Conservation (phyloP, 164 flowering plant species). For the Nymphaea colorata region DNA sequence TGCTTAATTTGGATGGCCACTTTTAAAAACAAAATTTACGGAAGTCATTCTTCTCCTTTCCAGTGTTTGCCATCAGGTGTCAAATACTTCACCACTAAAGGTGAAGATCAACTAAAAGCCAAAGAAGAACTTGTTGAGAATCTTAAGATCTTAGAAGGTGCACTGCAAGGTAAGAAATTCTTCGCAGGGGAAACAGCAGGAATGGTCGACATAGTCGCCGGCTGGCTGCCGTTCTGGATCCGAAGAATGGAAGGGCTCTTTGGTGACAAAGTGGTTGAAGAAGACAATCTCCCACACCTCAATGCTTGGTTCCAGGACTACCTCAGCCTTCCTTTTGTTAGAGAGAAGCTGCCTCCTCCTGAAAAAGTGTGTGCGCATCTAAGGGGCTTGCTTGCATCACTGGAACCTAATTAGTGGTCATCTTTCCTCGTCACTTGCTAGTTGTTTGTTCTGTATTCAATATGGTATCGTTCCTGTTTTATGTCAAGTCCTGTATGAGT, state of each 20-base stretch:
- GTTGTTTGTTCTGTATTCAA: no score
- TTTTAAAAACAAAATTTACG: no score
- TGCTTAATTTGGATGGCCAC: no score
- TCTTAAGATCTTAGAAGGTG: constrained; percentile 4
- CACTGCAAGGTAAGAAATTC: constrained; percentile 4
- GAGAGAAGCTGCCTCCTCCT: constrained; percentile 4
- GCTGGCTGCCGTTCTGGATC: constrained; percentile 3
- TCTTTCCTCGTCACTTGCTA: no score
- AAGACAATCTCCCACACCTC: constrained; percentile 1
- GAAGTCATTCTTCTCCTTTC: no score
- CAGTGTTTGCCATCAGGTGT: neutral
- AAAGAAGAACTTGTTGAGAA: constrained; percentile 1
- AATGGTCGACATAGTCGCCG: constrained; percentile 4
- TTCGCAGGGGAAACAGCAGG: constrained; percentile 5
- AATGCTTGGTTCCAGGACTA: constrained; percentile 4
- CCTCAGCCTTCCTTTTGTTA: constrained; percentile 1
- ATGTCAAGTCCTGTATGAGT: no score
- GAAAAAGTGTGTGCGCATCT: neutral
- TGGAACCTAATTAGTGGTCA: no score
- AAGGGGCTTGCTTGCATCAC: no score
- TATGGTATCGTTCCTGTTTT: no score
- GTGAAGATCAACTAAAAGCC: constrained; percentile 3
- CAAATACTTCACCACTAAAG: neutral
- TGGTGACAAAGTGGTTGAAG: constrained; percentile 1
- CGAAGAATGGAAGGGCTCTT: constrained; percentile 1